Evolutionary conservation across 129 eudicot genomes (phyloP).

Genomic region (Erigeron canadensis): DNA sequence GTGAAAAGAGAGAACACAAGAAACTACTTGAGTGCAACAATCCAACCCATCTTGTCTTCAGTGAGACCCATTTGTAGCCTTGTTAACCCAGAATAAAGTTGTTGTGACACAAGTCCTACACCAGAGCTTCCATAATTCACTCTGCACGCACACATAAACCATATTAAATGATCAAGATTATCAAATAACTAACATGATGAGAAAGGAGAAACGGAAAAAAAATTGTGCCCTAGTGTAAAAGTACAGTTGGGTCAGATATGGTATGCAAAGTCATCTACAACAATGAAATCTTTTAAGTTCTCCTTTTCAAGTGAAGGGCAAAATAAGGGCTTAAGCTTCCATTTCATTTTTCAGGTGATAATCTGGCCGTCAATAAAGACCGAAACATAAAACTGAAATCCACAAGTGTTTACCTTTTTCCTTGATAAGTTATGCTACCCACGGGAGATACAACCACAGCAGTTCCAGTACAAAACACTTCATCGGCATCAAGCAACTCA

Average conservation of each 20-base stretch:
- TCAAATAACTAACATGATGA: slow-evolving; percentile 3
- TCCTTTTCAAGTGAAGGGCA: neutral
- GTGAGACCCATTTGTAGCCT: slow-evolving; percentile 81
- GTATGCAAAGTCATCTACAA: neutral
- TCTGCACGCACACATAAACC: slow-evolving; percentile 40
- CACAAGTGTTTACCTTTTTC: slow-evolving; percentile 55
- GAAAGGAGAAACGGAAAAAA: neutral
- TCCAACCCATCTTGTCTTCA: slow-evolving; percentile 78
- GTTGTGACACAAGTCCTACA: slow-evolving; percentile 67
- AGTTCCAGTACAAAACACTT: slow-evolving; percentile 89
- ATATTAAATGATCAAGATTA: neutral
- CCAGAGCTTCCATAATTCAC: slow-evolving; percentile 60
- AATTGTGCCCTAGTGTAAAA: too few species aligned
- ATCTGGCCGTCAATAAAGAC: neutral
- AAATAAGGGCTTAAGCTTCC: neutral
- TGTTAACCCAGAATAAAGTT: slow-evolving; percentile 65
- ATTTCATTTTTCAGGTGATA: neutral
- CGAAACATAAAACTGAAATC: slow-evolving; percentile 4
- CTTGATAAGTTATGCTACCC: slow-evolving; percentile 74
- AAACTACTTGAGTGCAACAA: slow-evolving; percentile 58
- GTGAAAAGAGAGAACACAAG: neutral
- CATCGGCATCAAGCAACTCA: slow-evolving; percentile 87
- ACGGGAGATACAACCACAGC: slow-evolving; percentile 89
- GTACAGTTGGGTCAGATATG: too few species aligned
- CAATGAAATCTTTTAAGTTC: neutral